Evolutionary conservation across 2,329 filamentous ascomycete species (phyloP), one percentile per base, ranked within the genome.

Genomic region (Penicillium nordicum): DNA sequence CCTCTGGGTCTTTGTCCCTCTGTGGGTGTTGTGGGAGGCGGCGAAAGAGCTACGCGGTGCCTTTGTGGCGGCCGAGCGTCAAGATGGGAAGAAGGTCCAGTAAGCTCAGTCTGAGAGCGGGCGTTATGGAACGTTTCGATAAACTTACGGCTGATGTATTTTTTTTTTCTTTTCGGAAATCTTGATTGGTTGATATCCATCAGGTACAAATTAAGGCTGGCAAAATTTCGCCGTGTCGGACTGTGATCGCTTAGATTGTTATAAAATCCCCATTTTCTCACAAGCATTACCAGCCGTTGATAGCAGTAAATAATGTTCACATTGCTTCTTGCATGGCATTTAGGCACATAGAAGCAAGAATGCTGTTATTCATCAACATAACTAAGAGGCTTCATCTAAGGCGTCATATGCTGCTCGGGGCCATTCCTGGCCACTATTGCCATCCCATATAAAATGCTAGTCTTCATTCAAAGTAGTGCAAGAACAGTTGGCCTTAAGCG

Each of bases 1-100:
- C 18, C 71, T 87, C 4, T 87, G 84, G 84, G 84, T 87, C 16
- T 78, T 79, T 59, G 77, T 85, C 57, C 83, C 84, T 1, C 57
- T 80, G 21, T 86, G 82, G 82, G 79, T 85, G 40, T 63, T 85
- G 54, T 80, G 72, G 63, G 80, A 82, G 67, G 78, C 78, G 2
- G 80, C 79, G 50, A 70, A 72, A 42, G 78, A 80, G 57, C 69
- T 81, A 45, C 73, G 59, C 34, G 58, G 48, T 12, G 72, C 70
- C 23, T 77, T 76, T 68, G 63, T 70, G 8, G 55, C 43, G 8
- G 68, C 67, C 14, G 70, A 74, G 57, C 51, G 48, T n/a, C 55
- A 37, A 5, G 40, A 47, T 37, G 49, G 42, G 18, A 57, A 46
- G 25, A 70, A 70, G 65, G 51, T 23, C n/a, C 58, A 60, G 58